A percentile compares a stretch with the other conserved stretches of the same genome.
phyloP scores from a whole-genome alignment of 2,329 filamentous ascomycete species.

The Boeremia lycopersici region DNA sequence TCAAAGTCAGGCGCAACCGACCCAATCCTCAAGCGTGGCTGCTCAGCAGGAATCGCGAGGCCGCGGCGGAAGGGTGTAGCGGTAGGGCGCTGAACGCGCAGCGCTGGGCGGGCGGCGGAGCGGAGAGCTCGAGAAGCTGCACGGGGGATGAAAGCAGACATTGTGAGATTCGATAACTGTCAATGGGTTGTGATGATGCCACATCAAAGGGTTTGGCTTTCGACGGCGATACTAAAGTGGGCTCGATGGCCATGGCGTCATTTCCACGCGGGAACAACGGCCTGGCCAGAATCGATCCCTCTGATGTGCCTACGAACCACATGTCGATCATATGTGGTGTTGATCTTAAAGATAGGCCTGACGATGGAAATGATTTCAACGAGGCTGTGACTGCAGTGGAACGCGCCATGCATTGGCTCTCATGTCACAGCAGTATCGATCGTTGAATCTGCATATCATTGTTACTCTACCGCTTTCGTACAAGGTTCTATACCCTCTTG shows the following conservation, averaged over 20 bases:
- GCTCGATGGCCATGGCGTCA: constrained; percentile 11
- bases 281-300: neutral
- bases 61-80: constrained; percentile 46
- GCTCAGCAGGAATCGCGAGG: constrained; percentile 45
- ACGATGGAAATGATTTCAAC: neutral
- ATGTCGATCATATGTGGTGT: too few relatives aligned
- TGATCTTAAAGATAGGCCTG: too few relatives aligned
- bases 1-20: constrained; percentile 75
- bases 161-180: constrained; percentile 18
- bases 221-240: constrained; percentile 7
- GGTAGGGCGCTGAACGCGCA: constrained; percentile 34
- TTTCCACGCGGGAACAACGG: constrained; percentile 3
- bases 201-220: neutral
- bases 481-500: too few relatives aligned
- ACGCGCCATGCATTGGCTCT: too few relatives aligned
- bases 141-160: constrained; percentile 45
- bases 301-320: neutral
- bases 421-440: too few relatives aligned
- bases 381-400: too few relatives aligned
- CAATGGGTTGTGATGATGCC: neutral
- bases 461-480: too few relatives aligned
- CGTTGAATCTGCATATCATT: too few relatives aligned
- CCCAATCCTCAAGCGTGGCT: constrained; percentile 53
- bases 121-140: constrained; percentile 44
- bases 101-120: constrained; percentile 31